Percentiles rank a stretch among this genome's conserved stretches.
Conservation (phyloP, 306 rosid species). For the Vicia sativa region DNA sequence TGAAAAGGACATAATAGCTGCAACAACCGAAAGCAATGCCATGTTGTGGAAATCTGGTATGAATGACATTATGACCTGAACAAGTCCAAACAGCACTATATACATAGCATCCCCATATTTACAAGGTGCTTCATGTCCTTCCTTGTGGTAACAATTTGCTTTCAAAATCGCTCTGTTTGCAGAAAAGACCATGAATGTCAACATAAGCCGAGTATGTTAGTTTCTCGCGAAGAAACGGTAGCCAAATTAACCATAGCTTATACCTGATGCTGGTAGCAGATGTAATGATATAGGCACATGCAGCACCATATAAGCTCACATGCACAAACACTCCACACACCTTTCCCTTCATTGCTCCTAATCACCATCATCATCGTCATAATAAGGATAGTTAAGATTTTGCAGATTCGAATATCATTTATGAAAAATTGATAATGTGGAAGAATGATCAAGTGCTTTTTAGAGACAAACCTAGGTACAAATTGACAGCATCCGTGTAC, state of each 20-base stretch:
- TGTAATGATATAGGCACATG: conserved; percentile 58
- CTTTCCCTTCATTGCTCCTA: conserved; percentile 24
- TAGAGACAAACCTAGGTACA: conserved; percentile 30
- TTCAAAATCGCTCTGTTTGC: conserved; percentile 63
- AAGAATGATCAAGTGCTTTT: background rate
- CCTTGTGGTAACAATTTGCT: conserved; percentile 76
- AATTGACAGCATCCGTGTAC: conserved; percentile 53
- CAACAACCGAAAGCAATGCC: conserved; percentile 74
- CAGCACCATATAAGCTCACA: conserved; percentile 42
- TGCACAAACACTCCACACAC: conserved; percentile 33
- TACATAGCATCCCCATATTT: conserved; percentile 50
- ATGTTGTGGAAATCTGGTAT: conserved; percentile 79
- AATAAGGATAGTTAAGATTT: background rate
- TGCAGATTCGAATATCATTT: too few species aligned
- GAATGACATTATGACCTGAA: conserved; percentile 74
- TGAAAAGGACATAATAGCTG: conserved; percentile 79
- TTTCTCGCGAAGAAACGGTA: background rate
- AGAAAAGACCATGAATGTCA: background rate
- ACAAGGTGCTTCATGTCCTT: conserved; percentile 80
- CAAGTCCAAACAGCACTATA: conserved; percentile 73
- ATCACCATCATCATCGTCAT: background rate
- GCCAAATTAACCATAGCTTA: conserved; percentile 6
- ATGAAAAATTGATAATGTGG: too few species aligned
- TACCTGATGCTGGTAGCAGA: conserved; percentile 59
- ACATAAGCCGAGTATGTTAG: background rate